Percentiles rank a stretch among this genome's conserved stretches.
Conservation (phyloP, 2,329 filamentous ascomycete species). For the Arthrobotrys sphaeroides region DNA sequence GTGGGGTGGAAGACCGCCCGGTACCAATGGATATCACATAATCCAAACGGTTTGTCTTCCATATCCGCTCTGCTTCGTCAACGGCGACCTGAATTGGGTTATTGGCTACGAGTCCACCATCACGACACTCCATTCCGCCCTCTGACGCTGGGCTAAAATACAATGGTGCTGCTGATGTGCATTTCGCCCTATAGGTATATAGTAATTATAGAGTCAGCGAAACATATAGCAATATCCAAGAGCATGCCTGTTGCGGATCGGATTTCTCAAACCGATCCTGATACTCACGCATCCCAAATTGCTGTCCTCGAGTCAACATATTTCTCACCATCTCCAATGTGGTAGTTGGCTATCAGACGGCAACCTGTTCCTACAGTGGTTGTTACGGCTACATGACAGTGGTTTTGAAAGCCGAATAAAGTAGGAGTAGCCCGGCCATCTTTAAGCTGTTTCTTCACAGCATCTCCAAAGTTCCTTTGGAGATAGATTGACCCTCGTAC, state of each 20-base stretch:
- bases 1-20: not conserved
- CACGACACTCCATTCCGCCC: not conserved
- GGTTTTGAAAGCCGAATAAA: conserved; percentile 6
- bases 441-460: not conserved
- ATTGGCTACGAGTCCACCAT: conserved; percentile 19
- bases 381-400: conserved; percentile 14
- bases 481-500: not conserved
- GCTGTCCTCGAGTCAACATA: not conserved
- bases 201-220: no score
- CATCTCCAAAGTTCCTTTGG: not conserved
- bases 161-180: not conserved
- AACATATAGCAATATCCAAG: no score
- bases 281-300: not conserved
- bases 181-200: not conserved
- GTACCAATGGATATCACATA: conserved; percentile 9
- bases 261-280: no score
- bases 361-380: not conserved
- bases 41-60: not conserved
- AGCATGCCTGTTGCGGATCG: no score
- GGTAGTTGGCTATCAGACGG: conserved; percentile 20
- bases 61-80: not conserved
- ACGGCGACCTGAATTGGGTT: conserved; percentile 2
- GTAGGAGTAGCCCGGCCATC: not conserved
- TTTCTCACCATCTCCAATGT: not conserved
- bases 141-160: not conserved